Evolutionary conservation across 306 rosid species (phyloP).

Genomic region (Castanospermum australe): DNA sequence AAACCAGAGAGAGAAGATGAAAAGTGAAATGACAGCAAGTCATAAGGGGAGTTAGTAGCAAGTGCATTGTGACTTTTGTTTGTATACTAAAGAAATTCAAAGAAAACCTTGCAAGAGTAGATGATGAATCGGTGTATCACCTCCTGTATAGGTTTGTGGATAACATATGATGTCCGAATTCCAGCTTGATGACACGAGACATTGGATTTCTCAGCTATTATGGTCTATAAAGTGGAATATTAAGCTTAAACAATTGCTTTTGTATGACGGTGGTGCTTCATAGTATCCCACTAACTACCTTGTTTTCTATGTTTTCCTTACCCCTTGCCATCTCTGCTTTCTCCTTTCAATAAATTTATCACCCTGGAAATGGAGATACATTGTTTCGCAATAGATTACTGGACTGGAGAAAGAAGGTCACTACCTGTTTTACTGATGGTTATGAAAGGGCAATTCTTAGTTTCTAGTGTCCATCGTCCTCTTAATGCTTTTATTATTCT

Average conservation of each 20-base stretch:
- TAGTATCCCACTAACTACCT: background rate
- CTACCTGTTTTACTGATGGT: background rate
- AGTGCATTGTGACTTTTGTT: background rate
- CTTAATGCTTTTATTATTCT: background rate
- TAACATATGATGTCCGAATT: background rate
- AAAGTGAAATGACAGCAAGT: background rate
- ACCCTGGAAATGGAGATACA: background rate
- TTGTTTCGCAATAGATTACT: background rate
- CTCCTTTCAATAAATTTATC: background rate
- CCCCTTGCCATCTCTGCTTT: background rate
- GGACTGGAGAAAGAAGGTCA: slow-evolving; percentile 2
- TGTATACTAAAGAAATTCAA: background rate
- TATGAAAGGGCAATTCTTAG: background rate
- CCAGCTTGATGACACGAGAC: background rate
- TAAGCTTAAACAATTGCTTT: background rate
- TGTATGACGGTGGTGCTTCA: background rate
- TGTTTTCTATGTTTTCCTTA: background rate
- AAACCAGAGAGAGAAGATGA: background rate
- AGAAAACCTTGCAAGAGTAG: background rate
- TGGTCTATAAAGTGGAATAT: background rate
- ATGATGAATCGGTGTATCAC: background rate
- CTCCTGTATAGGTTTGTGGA: background rate
- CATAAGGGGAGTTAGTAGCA: background rate
- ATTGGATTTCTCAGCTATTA: background rate
- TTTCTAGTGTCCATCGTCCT: background rate